Percentiles rank a stretch among this genome's conserved stretches.
Conservation (phyloP, 306 rosid genomes). For the Sesbania bispinosa region DNA sequence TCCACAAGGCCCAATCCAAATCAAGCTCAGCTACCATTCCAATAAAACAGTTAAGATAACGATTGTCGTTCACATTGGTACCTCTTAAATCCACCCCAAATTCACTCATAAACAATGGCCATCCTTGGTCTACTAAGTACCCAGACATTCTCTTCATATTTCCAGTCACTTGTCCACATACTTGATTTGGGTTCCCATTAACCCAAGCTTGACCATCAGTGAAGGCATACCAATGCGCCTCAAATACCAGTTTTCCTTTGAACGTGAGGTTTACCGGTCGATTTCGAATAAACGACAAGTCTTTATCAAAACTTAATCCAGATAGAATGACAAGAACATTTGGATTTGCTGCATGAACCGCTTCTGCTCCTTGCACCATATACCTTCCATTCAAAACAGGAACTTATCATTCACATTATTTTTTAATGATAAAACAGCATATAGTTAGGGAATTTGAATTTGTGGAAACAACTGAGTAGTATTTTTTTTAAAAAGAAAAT, state of each 20-base stretch:
- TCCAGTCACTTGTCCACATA: constrained; percentile 61
- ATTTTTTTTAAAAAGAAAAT: too few relatives aligned
- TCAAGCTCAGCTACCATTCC: constrained; percentile 70
- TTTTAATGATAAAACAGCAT: too few relatives aligned
- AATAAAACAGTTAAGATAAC: constrained; percentile 68
- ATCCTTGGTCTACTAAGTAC: constrained; percentile 58
- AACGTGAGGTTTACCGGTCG: constrained; percentile 52
- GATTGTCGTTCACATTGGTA: constrained; percentile 68
- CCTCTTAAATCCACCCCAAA: constrained; percentile 81
- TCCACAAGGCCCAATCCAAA: constrained; percentile 83
- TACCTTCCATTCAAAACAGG: constrained; percentile 45
- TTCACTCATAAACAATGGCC: constrained; percentile 84
- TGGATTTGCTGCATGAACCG: constrained; percentile 75
- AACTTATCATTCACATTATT: not conserved
- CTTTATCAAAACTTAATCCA: constrained; percentile 64
- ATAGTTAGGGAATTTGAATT: too few relatives aligned
- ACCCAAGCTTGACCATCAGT: constrained; percentile 70
- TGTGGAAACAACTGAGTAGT: too few relatives aligned
- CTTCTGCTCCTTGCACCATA: constrained; percentile 90
- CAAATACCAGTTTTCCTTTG: constrained; percentile 58
- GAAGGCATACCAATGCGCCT: constrained; percentile 78
- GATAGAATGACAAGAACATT: constrained; percentile 77
- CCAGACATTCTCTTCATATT: constrained; percentile 52
- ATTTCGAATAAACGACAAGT: constrained; percentile 55
- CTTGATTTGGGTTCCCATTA: constrained; percentile 71